Conservation (phyloP, 768 basidiomycete genomes). For the Aureoboletus auriporus region DNA sequence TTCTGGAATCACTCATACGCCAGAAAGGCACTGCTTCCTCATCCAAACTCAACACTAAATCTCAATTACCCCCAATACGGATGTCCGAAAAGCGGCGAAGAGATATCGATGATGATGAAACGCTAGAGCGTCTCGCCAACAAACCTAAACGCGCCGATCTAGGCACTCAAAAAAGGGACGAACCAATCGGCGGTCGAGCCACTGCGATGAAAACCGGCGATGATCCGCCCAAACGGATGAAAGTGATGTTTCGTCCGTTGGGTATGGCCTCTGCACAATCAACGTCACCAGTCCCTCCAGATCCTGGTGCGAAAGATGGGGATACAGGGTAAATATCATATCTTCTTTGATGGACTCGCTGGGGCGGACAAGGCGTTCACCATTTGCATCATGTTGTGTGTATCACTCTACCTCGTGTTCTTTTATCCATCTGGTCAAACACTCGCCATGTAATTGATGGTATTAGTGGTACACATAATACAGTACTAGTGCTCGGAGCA, state of each 20-base stretch:
- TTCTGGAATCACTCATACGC: constrained; percentile 53
- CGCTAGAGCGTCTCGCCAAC: constrained; percentile 54
- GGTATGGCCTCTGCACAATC: constrained; percentile 28
- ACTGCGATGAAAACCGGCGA: constrained; percentile 31
- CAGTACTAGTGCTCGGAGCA: neutral
- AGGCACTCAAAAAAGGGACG: constrained; percentile 42
- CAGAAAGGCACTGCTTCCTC: constrained; percentile 34
- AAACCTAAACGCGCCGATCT: constrained; percentile 57
- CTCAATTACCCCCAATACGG: constrained; percentile 42
- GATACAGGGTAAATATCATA: constrained; percentile 54
- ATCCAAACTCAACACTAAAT: constrained; percentile 30
- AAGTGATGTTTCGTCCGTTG: constrained; percentile 58
- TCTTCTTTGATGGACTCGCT: neutral
- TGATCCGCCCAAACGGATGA: constrained; percentile 64
- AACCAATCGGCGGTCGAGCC: constrained; percentile 17
- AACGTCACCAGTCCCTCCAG: constrained; percentile 47
- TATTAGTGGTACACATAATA: too few relatives aligned
- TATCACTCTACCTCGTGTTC: constrained; percentile 7
- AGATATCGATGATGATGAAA: constrained; percentile 64
- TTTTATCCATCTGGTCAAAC: constrained; percentile 4
- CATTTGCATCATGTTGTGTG: constrained; percentile 7
- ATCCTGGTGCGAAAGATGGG: constrained; percentile 65
- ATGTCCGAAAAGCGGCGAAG: constrained; percentile 69
- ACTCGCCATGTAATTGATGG: constrained; percentile 2
- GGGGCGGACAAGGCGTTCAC: neutral